Conservation (phyloP, 139 green algal species). For the Tetradesmus obliquus region DNA sequence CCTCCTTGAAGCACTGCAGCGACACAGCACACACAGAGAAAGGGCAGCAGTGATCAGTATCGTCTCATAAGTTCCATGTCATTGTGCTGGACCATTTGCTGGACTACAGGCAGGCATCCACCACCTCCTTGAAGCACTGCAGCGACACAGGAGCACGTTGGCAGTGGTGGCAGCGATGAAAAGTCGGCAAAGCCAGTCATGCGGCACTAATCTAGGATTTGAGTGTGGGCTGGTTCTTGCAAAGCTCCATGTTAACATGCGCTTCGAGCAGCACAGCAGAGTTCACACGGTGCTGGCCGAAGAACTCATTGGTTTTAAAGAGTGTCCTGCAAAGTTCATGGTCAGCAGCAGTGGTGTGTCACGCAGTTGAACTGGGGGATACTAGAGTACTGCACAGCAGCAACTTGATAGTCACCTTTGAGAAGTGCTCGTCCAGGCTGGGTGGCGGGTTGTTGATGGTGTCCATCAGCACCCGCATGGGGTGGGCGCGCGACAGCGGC, state of each 20-base stretch:
- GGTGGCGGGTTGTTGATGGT: constrained; percentile 86
- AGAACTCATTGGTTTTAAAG: background rate
- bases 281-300: too few species aligned
- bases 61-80: too few species aligned
- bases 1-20: constrained; percentile 51
- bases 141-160: constrained; percentile 49
- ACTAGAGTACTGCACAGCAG: background rate
- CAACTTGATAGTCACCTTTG: background rate
- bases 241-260: too few species aligned
- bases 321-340: background rate
- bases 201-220: too few species aligned
- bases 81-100: too few species aligned
- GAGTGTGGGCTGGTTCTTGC: too few species aligned
- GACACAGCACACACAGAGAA: constrained; percentile 47
- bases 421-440: constrained; percentile 6
- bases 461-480: constrained; percentile 90
- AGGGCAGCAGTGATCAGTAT: background rate
- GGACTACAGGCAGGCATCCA: constrained; percentile 92
- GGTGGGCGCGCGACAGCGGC: constrained; percentile 93
- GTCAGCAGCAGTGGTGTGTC: background rate
- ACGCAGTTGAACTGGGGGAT: background rate
- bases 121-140: constrained; percentile 68
- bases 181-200: too few species aligned
- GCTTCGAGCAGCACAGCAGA: too few species aligned
- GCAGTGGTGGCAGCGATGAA: too few species aligned